Percentiles rank a stretch among this genome's conserved stretches.
phyloP scores from a whole-genome alignment of 768 basidiomycete species.

The Lactarius evosmus region DNA sequence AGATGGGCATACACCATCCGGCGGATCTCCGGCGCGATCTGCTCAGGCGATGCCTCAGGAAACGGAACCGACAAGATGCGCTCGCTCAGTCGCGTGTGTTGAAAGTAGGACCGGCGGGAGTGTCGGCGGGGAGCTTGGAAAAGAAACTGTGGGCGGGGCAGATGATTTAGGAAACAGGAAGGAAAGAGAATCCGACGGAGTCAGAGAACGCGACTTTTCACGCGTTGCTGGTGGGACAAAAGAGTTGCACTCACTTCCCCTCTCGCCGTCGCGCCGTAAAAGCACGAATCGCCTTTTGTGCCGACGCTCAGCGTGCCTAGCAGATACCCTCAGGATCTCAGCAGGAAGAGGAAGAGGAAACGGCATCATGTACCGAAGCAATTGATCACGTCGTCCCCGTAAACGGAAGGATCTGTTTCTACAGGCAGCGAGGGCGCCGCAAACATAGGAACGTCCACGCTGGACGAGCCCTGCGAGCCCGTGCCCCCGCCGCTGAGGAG shows the following conservation, averaged over 20 bases:
- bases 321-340: not conserved
- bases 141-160: conserved; percentile 6
- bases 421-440: conserved; percentile 1
- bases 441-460: not conserved
- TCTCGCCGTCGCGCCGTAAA: conserved; percentile 63
- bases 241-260: conserved; percentile 51
- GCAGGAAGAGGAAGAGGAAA: not conserved
- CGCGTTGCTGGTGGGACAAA: conserved; percentile 47
- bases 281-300: conserved; percentile 51
- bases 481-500: conserved; percentile 15
- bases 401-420: not conserved
- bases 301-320: conserved; percentile 58
- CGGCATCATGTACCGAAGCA: conserved; percentile 42
- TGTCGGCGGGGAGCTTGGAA: conserved; percentile 3
- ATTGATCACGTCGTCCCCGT: conserved; percentile 43
- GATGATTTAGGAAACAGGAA: too few species aligned
- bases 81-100: conserved; percentile 22
- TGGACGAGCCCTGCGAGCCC: conserved; percentile 1
- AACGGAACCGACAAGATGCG: conserved; percentile 26
- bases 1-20: conserved; percentile 46
- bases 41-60: conserved; percentile 25
- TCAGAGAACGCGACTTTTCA: conserved; percentile 34
- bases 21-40: conserved; percentile 33
- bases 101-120: conserved; percentile 13
- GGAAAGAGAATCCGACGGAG: not conserved